Evolutionary conservation across 306 rosid species (phyloP).

Genomic region (Leucaena leucocephala): DNA sequence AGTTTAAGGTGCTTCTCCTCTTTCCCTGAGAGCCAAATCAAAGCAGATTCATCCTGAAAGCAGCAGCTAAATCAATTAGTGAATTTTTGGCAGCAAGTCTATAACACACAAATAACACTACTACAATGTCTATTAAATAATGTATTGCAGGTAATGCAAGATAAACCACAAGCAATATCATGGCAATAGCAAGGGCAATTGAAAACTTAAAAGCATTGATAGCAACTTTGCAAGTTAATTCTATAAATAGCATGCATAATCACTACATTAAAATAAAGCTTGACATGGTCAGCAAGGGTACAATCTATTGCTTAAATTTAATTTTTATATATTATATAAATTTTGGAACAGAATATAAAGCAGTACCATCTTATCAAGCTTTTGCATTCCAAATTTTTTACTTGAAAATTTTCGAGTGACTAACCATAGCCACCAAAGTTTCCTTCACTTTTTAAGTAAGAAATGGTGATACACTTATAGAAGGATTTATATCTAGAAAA

Average conservation of each 20-base stretch:
- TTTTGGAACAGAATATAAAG: background rate
- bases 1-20: slow-evolving; percentile 96
- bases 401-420: background rate
- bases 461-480: background rate
- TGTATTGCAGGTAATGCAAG: background rate
- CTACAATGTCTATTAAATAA: background rate
- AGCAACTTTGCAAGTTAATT: background rate
- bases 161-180: slow-evolving; percentile 8
- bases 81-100: slow-evolving; percentile 17
- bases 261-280: background rate
- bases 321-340: background rate
- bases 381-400: background rate
- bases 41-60: slow-evolving; percentile 92
- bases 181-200: slow-evolving; percentile 2
- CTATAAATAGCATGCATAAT: slow-evolving; percentile 11
- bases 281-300: slow-evolving; percentile 7
- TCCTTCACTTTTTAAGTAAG: background rate
- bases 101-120: slow-evolving; percentile 19
- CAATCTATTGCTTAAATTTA: background rate
- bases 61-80: slow-evolving; percentile 38
- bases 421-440: background rate
- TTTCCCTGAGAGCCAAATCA: slow-evolving; percentile 97
- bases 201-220: background rate
- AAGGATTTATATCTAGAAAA: background rate
- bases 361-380: background rate